Conservation (phyloP, 2,329 filamentous ascomycete species). For the Trichoderma endophyticum region DNA sequence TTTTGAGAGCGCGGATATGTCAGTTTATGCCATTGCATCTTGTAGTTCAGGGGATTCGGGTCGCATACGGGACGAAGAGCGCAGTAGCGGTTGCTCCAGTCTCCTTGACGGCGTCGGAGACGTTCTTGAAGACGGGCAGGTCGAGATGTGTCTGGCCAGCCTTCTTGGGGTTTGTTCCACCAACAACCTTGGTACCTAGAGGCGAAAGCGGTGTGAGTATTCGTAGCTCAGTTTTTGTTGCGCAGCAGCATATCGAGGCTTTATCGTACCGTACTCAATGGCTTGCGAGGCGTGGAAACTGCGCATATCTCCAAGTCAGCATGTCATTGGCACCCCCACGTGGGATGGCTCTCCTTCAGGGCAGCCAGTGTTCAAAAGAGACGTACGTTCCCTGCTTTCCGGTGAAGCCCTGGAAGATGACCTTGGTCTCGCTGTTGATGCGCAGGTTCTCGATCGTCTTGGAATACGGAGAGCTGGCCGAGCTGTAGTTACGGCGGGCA, state of each 20-base stretch:
- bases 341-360: background rate
- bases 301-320: slow-evolving; percentile 14
- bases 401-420: slow-evolving; percentile 96
- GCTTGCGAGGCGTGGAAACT: slow-evolving; percentile 98
- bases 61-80: slow-evolving; percentile 86
- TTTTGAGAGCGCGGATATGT: slow-evolving; percentile 26
- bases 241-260: slow-evolving; percentile 20
- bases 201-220: slow-evolving; percentile 25
- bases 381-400: slow-evolving; percentile 93
- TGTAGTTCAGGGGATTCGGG: background rate
- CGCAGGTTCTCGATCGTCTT: slow-evolving; percentile 80
- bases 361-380: slow-evolving; percentile 28
- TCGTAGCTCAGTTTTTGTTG: slow-evolving; percentile 8
- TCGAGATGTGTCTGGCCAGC: slow-evolving; percentile 86
- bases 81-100: slow-evolving; percentile 88
- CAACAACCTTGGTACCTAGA: slow-evolving; percentile 90
- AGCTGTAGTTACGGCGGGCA: slow-evolving; percentile 70
- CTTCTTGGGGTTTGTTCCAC: slow-evolving; percentile 99
- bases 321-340: background rate
- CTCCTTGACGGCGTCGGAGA: slow-evolving; percentile 82
- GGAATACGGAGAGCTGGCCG: slow-evolving; percentile 65
- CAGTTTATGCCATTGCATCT: slow-evolving; percentile 14
- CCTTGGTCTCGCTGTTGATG: slow-evolving; percentile 90
- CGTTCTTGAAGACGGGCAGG: slow-evolving; percentile 88
- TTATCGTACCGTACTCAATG: slow-evolving; percentile 85